Base-by-base conservation (phyloP, 345 rosid species). In the Moricandia arvensis region DNA sequence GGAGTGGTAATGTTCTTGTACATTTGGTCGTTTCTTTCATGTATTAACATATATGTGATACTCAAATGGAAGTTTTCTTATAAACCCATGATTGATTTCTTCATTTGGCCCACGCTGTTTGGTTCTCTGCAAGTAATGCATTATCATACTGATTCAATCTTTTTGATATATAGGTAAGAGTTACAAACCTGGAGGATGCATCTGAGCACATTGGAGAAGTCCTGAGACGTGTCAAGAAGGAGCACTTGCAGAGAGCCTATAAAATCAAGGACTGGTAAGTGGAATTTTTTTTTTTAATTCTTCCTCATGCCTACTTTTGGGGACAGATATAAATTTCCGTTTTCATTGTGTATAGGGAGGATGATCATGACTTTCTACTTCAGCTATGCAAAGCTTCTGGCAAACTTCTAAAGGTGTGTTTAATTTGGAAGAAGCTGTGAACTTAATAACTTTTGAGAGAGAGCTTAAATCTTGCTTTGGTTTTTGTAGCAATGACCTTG, bases 171-270 rank as follows among this genome's bases (percentile, higher is more conserved):
- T 30, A 91, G 98, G 98, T 92, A 55, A 72, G 81, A 73, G 81
- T 78, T 45, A 89, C 97, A 75, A 95, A 95, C 84, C 81, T 95
- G 79, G 86, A 69, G 26, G 91, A 95, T 83, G 97, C 99, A 79
- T 41, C 96, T 72, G 97, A 91, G 72, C 97, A 92, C 78, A 89
- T 95, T 38, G 91, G 97, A 70, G 96, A 90, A 80, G 97, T 92
- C 62, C 76, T 95, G 77, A 92, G 79, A 69, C 97, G 97, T 74
- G 97, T 95, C 35, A 95, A 90, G 80, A 90, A 89, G 78, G 90
- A 88, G 75, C 97, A 95, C 69, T 81, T 95, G 78, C 71, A 83
- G 76, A 92, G 96, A 78, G 99, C 97, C 10, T 95, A 92, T 74
- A 90, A 86, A 86, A 92, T 95, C 76, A 76, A 85, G 24, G 87